Conservation (phyloP, 805 yeast genomes). For the Yarrowia sp. region DNA sequence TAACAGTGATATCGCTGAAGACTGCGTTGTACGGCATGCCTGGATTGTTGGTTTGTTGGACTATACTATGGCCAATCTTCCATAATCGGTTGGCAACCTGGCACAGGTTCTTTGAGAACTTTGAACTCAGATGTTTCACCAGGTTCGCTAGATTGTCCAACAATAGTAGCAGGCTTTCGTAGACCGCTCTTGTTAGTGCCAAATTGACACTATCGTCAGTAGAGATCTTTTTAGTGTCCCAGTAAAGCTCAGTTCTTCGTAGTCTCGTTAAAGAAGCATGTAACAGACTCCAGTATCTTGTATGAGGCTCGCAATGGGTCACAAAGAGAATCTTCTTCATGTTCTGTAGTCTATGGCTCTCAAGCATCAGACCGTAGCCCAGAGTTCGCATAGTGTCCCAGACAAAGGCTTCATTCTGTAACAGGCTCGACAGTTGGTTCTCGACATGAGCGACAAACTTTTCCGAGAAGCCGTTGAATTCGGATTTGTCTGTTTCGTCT, state of each 20-base stretch:
- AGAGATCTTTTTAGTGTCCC: neutral
- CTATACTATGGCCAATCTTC: neutral
- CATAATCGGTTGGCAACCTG: neutral
- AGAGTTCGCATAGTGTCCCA: slow-evolving; percentile 7
- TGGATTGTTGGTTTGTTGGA: neutral
- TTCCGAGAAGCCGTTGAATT: slow-evolving; percentile 13
- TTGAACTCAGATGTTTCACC: slow-evolving; percentile 1
- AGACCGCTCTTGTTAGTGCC: slow-evolving; percentile 4
- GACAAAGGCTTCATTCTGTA: neutral
- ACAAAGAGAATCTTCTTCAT: slow-evolving; percentile 3
- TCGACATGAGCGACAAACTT: neutral
- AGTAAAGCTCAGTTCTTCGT: neutral
- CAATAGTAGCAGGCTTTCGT: neutral
- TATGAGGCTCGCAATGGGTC: neutral
- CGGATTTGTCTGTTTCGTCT: neutral
- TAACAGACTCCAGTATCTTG: slow-evolving; percentile 5
- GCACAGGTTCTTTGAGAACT: neutral
- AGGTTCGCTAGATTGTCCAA: neutral
- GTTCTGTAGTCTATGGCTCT: neutral
- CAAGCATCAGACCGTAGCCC: slow-evolving; percentile 5
- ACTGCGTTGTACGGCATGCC: slow-evolving; percentile 1
- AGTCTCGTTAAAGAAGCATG: neutral
- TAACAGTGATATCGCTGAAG: slow-evolving; percentile 1
- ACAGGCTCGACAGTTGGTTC: neutral
- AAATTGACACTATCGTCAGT: neutral